Conservation (phyloP, 345 rosid genomes). For the Brassica cretica region DNA sequence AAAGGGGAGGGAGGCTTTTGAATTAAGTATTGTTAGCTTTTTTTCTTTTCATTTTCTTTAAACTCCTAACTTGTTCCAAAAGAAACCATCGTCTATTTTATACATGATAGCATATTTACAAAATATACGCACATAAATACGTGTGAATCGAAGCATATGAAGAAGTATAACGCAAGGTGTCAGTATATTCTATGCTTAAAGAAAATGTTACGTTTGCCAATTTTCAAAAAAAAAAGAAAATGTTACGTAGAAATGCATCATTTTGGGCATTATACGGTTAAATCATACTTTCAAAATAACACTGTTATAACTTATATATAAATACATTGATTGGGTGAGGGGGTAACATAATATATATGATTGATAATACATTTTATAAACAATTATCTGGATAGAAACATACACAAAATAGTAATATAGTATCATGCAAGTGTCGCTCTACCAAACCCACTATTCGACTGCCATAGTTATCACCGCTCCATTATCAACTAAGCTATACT, state of each 20-base stretch:
- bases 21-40: conserved; percentile 16
- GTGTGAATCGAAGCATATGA: conserved; percentile 23
- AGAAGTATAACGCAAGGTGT: conserved; percentile 32
- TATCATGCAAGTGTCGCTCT: conserved; percentile 32
- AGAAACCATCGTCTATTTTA: conserved; percentile 29
- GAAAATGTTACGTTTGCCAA: neutral
- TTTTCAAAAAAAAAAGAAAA: neutral
- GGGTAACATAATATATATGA: neutral
- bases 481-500: conserved; percentile 21
- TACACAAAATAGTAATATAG: neutral
- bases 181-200: conserved; percentile 10
- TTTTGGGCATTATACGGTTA: neutral
- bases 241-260: neutral
- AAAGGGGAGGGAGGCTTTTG: neutral
- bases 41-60: neutral
- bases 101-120: conserved; percentile 18
- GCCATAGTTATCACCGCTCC: conserved; percentile 28
- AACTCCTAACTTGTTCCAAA: conserved; percentile 30
- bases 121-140: conserved; percentile 21
- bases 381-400: neutral
- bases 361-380: neutral
- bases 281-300: neutral
- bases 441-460: conserved; percentile 38
- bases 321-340: neutral
- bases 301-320: neutral